Base-by-base conservation (phyloP, 371 early-diverging fungal species). In the Mucor indicus region DNA sequence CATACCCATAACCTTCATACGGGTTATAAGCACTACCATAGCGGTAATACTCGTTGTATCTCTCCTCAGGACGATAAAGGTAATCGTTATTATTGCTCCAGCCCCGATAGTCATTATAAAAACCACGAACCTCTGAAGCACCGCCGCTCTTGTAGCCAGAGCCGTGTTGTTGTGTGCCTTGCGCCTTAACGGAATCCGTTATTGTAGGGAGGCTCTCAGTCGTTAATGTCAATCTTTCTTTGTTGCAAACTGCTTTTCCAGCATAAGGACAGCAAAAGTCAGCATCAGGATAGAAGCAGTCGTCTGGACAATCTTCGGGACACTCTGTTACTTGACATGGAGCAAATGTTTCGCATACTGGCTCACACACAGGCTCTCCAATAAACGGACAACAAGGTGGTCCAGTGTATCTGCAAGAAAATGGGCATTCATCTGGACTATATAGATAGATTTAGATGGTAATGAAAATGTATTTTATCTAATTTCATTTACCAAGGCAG, bases 211-310 rank as follows among this genome's bases (percentile, higher is more conserved):
- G n/a, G n/a, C n/a, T n/a, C n/a, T n/a, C 7, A 22, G 13, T 15
- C 33, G 33, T 7, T 44, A n/a, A n/a, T n/a, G n/a, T n/a, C n/a
- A n/a, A n/a, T n/a, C n/a, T n/a, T n/a, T n/a, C n/a, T 23, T 20
- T 41, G 4, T 41, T 41, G 35, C 66, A 65, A 1, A 65, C 52
- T 16, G 66, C 53, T 24, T 48, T 2, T 0, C 65, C 69, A 25
- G 60, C 62, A 15, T 38, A 30, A 21, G 65, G 66, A 30, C 69
- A 69, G 16, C 72, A 72, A 1, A 29, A 38, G 15, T 48, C 55
- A 2, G 65, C 72, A 20, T 64, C 48, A 2, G 68, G 72, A 32
- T 64, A 64, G 29, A 60, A 22, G 29, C 72, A 72, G 27, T 42
- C 24, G 23, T 50, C 44, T 5, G 57, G 57, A 21, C 72, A 72